phyloP scores from a whole-genome alignment of 2,329 filamentous ascomycete genomes.

The Trichoderma hamatum region DNA sequence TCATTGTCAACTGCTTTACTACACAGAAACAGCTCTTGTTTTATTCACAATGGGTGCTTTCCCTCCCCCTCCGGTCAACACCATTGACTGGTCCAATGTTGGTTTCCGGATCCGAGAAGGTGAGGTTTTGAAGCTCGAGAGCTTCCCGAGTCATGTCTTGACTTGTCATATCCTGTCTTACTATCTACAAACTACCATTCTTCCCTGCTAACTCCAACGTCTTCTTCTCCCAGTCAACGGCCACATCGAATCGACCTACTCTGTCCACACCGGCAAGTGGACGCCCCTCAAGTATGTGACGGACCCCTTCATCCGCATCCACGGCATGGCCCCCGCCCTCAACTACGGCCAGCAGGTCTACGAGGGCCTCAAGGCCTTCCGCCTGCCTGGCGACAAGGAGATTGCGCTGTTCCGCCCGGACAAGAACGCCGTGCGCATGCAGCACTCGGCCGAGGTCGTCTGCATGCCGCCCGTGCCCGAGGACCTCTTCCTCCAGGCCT shows the following conservation, averaged over 20 bases:
- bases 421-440: slow-evolving; percentile 82
- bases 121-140: slow-evolving; percentile 41
- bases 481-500: slow-evolving; percentile 73
- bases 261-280: slow-evolving; percentile 74
- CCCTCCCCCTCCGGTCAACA: slow-evolving; percentile 75
- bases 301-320: slow-evolving; percentile 83
- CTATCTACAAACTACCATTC: not conserved
- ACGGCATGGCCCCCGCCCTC: slow-evolving; percentile 91
- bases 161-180: not conserved
- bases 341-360: slow-evolving; percentile 99
- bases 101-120: slow-evolving; percentile 93
- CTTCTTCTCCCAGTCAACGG: slow-evolving; percentile 70
- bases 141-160: not conserved
- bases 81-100: slow-evolving; percentile 91
- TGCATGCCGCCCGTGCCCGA: slow-evolving; percentile 81
- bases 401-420: slow-evolving; percentile 89
- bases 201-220: not conserved
- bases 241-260: slow-evolving; percentile 88
- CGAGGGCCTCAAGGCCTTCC: slow-evolving; percentile 98
- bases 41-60: slow-evolving; percentile 57
- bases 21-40: not conserved
- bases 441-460: slow-evolving; percentile 80
- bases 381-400: slow-evolving; percentile 65
- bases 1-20: not conserved
- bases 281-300: slow-evolving; percentile 74